Percentiles rank a stretch among this genome's conserved stretches.
Evolutionary conservation across 495 filamentous ascomycete genomes (phyloP).

Genomic region (Lichenothelia convexa): DNA sequence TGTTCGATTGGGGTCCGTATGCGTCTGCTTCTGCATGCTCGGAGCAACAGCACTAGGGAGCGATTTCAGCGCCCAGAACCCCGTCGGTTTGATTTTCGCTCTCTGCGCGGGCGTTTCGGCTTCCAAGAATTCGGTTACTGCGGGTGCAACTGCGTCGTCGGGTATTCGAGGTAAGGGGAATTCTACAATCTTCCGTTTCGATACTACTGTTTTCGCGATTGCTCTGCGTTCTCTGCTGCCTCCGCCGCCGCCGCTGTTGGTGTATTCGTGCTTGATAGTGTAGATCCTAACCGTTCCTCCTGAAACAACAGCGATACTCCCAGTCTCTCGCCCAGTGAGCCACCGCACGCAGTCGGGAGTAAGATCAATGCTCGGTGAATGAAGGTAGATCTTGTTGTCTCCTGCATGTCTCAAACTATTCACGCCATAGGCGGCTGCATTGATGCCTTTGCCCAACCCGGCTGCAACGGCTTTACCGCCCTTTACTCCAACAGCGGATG

Average conservation of each 20-base stretch:
- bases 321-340: constrained; percentile 15
- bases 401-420: constrained; percentile 64
- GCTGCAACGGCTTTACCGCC: constrained; percentile 66
- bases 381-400: constrained; percentile 65
- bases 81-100: too few species aligned
- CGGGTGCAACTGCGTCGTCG: background rate
- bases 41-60: too few species aligned
- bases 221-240: background rate
- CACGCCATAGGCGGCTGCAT: constrained; percentile 60
- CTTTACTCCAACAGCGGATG: constrained; percentile 44
- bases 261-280: background rate
- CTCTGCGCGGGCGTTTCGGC: too few species aligned
- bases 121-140: background rate
- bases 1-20: too few species aligned
- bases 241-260: background rate
- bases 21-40: background rate
- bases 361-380: constrained; percentile 7
- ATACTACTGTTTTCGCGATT: background rate
- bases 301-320: constrained; percentile 12
- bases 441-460: constrained; percentile 66
- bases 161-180: background rate
- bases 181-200: background rate
- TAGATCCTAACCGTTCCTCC: constrained; percentile 13
- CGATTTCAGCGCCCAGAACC: background rate
- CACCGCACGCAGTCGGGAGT: constrained; percentile 11